Evolutionary conservation across 306 rosid genomes (phyloP), one percentile per base, ranked within the genome.

Genomic region (Abrus precatorius): DNA sequence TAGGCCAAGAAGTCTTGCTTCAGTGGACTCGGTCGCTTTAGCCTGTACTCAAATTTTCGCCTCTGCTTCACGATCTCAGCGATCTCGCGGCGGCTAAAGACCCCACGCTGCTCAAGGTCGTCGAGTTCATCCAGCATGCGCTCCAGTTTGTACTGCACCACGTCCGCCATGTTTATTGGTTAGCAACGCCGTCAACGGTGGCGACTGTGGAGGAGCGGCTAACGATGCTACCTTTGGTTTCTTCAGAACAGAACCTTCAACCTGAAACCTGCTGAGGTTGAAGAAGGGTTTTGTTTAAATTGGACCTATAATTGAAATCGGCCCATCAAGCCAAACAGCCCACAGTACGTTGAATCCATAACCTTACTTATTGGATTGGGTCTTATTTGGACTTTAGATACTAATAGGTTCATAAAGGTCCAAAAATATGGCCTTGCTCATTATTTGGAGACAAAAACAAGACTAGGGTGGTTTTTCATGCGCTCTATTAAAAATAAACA

Each of bases 81-180:
- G 2, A 86, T 86, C 63, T 83, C 89, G 1, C 57, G 83, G 6
- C 80, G 85, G 78, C 20, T 86, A 71, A 86, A 83, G 49, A 86
- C 45, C 2, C 85, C 87, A 9, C 87, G 87, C 56, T 83, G 83
- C 74, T 86, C 89, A 3, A 86, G 83, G 60, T 86, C 89, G 34
- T 83, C 86, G 30, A 86, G 80, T 69, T 86, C 87, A 1, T 83
- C 85, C 59, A 83, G 65, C 89, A 86, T 86, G 59, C 89, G 83
- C 82, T 86, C 89, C 80, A 86, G 33, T 43, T 80, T 80, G 77
- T 79, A 86, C 54, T 86, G 85, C 56, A 86, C 87, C 5, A 86
- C 82, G 83, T 83, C 89, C 32, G 87, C 89, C 89, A 86, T 86
- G 10, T 10, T 43, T 50, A 3, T 27, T 1, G 43, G 11, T 52